Base-by-base conservation (phyloP, 2,329 filamentous ascomycete genomes). In the Grosmannia huntii region DNA sequence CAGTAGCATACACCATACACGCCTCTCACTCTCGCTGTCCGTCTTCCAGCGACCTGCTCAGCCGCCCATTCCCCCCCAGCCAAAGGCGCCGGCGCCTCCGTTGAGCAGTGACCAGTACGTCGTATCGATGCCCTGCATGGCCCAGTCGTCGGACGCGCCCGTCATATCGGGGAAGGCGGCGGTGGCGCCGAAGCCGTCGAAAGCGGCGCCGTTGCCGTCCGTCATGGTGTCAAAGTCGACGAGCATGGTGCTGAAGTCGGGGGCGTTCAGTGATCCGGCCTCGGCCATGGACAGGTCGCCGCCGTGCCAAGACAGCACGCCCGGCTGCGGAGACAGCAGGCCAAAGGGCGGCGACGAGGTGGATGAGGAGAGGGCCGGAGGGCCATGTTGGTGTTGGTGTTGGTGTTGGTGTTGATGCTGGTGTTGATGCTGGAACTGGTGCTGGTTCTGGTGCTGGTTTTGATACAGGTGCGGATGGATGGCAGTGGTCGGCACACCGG, bases 61-160 rank as follows among this genome's bases (percentile, higher is more conserved):
- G 5, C 36, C 36, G 5, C 14, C 5, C 36, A 38, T 38, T 3
- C n/a, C 9, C 12, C n/a, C 9, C 16, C 48, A 33, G 16, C 62
- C 62, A 59, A 63, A 63, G 1, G 60, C 44, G 3, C 55, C 54
- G 12, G 55, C 52, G 5, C 57, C 59, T 11, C 62, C 60, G 44
- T 65, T 64, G 21, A 65, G 56, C 27, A 64, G 56, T n/a, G 62
- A 62, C 63, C 63, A 65, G 57, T 64, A 65, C 19, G 63, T 63
- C n/a, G 61, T 63, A 55, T 64, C 62, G 2, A 63, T 57, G n/a
- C 61, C 64, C 54, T 65, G 62, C 61, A 65, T 64, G 14, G 55
- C 62, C 62, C 62, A 64, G 56, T 64, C 64, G n/a, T 63, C 62
- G 1, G 49, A 36, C 21, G 63, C 63, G 1, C 62, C 63, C 14